Percentiles rank a stretch among this genome's conserved stretches.
These are phyloP conservation scores for Fagopyrum tataricum DNA, from an alignment of 148 eudicot genomes.

Conservation along the genomic window DNA sequence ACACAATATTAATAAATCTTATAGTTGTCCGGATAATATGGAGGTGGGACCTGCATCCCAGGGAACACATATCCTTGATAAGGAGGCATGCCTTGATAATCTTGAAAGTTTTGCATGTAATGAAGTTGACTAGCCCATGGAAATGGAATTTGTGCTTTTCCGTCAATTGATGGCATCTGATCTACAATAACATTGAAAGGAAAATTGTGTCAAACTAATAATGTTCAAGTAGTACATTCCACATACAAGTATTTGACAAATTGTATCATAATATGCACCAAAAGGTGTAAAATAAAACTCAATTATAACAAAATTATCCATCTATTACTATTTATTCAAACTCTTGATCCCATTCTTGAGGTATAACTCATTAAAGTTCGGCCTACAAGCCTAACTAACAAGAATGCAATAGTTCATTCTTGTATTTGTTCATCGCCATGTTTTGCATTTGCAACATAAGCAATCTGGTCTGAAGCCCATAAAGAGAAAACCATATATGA, in stretches of 20 bases:
- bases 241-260: not conserved
- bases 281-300: not conserved
- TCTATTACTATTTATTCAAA: not conserved
- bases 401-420: not conserved
- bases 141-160: conserved; percentile 41
- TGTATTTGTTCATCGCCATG: not conserved
- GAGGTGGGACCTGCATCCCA: conserved; percentile 49
- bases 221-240: not conserved
- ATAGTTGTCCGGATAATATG: conserved; percentile 54
- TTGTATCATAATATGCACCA: not conserved
- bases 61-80: conserved; percentile 60
- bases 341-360: not conserved
- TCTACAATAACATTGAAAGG: conserved; percentile 7
- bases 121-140: conserved; percentile 37
- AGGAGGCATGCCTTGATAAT: conserved; percentile 56
- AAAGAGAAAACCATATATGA: not conserved
- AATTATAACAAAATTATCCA: not conserved
- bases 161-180: conserved; percentile 34
- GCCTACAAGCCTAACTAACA: not conserved
- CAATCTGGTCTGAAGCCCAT: not conserved
- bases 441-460: not conserved
- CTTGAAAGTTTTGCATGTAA: conserved; percentile 53
- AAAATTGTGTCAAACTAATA: not conserved
- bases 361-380: not conserved
- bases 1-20: too few relatives aligned